phyloP scores from a whole-genome alignment of 2,329 filamentous ascomycete species.

The Diaporthe sp. region DNA sequence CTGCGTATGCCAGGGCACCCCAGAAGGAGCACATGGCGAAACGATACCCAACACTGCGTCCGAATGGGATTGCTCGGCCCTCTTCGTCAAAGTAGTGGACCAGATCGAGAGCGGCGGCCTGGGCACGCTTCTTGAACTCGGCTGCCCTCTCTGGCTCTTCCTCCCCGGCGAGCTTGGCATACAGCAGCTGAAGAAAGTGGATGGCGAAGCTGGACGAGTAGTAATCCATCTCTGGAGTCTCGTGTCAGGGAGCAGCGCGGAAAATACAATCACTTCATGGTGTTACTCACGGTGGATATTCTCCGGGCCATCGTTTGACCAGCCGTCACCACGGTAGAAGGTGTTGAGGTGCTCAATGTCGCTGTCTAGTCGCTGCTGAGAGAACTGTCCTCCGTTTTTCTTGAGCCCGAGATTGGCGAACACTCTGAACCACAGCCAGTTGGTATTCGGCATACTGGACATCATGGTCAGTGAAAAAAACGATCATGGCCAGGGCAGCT shows the following conservation, averaged over 20 bases:
- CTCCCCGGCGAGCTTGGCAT: constrained; percentile 76
- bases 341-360: constrained; percentile 84
- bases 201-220: constrained; percentile 87
- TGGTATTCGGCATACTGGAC: constrained; percentile 75
- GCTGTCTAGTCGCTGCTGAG: constrained; percentile 74
- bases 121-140: constrained; percentile 76
- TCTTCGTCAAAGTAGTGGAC: constrained; percentile 81
- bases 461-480: constrained; percentile 42
- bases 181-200: constrained; percentile 81
- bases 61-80: constrained; percentile 80
- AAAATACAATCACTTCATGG: too few relatives aligned
- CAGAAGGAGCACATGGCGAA: constrained; percentile 89
- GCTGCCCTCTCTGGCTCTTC: constrained; percentile 73
- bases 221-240: constrained; percentile 76
- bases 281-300: constrained; percentile 72
- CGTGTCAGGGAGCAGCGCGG: background rate
- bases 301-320: constrained; percentile 84
- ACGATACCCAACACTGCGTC: constrained; percentile 82
- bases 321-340: constrained; percentile 84
- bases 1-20: constrained; percentile 80
- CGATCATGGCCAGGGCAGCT: background rate
- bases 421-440: constrained; percentile 85
- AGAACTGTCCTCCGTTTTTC: constrained; percentile 78
- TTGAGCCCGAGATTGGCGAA: constrained; percentile 84
- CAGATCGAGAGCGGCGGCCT: constrained; percentile 75